These are phyloP conservation scores for Apiospora marii DNA, from an alignment of 2,329 filamentous ascomycete species.

Conservation along the genomic window DNA sequence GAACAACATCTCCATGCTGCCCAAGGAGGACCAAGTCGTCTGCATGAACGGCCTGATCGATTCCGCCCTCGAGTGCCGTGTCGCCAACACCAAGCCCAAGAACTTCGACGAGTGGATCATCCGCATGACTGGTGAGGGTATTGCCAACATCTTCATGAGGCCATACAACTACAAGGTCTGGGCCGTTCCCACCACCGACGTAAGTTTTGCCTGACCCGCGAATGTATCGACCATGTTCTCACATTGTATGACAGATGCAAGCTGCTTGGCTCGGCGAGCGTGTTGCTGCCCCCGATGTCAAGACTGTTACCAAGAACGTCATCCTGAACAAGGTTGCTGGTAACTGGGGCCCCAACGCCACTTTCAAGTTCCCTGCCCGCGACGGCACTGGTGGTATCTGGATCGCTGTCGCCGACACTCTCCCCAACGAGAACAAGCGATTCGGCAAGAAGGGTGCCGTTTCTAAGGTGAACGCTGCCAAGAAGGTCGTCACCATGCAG, in stretches of 20 bases:
- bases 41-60: conserved; percentile 97
- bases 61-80: conserved; percentile 85
- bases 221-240: background rate
- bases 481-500: conserved; percentile 81
- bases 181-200: conserved; percentile 97
- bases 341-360: conserved; percentile 98
- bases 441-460: conserved; percentile 89
- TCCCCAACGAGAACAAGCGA: conserved; percentile 89
- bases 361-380: conserved; percentile 95
- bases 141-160: conserved; percentile 97
- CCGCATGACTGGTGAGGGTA: conserved; percentile 85
- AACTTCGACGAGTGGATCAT: conserved; percentile 99
- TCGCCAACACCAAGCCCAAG: conserved; percentile 90
- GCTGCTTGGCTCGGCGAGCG: conserved; percentile 98
- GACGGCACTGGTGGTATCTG: conserved; percentile 98
- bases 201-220: conserved; percentile 50
- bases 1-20: conserved; percentile 99
- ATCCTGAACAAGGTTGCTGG: conserved; percentile 95
- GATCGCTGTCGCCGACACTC: conserved; percentile 93
- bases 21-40: conserved; percentile 95
- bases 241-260: conserved; percentile 78
- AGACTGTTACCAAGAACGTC: conserved; percentile 91
- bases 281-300: conserved; percentile 95
- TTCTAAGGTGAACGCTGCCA: conserved; percentile 83
- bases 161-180: conserved; percentile 99